Percentiles rank a stretch among this genome's conserved stretches.
Conservation (phyloP, 2,329 filamentous ascomycete species). For the Colletotrichum tamarilloi region DNA sequence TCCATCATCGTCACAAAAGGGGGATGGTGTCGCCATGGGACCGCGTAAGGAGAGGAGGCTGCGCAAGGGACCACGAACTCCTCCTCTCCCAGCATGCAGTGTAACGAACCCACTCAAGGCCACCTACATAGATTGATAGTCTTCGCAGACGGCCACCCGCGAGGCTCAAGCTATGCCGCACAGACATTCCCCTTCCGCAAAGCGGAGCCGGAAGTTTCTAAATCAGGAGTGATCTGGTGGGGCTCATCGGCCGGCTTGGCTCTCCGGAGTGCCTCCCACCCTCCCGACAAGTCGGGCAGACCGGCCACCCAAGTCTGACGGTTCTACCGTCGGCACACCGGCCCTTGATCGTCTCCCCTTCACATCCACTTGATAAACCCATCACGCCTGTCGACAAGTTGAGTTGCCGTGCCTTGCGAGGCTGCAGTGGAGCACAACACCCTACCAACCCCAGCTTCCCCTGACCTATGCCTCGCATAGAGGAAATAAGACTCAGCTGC, state of each 20-base stretch:
- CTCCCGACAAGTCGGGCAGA: constrained; percentile 5
- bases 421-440: not conserved
- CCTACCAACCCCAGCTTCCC: not conserved
- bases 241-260: not conserved
- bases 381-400: not conserved
- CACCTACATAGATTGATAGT: too few species aligned
- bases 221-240: not conserved
- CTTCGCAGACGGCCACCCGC: not conserved
- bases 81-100: not conserved
- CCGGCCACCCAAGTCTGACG: constrained; percentile 4
- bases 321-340: not conserved
- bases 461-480: not conserved
- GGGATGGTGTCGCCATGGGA: not conserved
- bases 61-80: constrained; percentile 4
- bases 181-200: not conserved
- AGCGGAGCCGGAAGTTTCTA: constrained; percentile 14
- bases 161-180: not conserved
- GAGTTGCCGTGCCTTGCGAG: not conserved
- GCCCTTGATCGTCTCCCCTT: not conserved
- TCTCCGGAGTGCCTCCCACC: constrained; percentile 4
- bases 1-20: not conserved
- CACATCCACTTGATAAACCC: not conserved
- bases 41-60: constrained; percentile 20
- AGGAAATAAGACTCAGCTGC: constrained; percentile 1
- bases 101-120: not conserved